Conservation (phyloP, 257 asterid species). For the Cynanchum wilfordii region DNA sequence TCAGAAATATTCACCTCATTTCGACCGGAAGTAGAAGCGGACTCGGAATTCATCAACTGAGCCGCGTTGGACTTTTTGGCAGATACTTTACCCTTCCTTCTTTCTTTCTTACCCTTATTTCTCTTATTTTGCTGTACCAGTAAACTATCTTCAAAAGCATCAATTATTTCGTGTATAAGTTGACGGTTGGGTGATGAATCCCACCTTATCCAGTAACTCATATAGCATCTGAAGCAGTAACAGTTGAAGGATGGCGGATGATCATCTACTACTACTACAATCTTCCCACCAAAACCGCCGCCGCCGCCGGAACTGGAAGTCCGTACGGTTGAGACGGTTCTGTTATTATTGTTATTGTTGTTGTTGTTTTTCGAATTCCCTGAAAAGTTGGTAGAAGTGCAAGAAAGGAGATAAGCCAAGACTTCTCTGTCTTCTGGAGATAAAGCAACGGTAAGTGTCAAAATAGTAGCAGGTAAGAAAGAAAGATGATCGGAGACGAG, state of each 20-base stretch:
- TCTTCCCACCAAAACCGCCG: background rate
- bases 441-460: slow-evolving; percentile 30
- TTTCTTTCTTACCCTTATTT: slow-evolving; percentile 23
- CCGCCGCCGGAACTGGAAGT: background rate
- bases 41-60: slow-evolving; percentile 10
- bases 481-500: slow-evolving; percentile 27
- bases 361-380: slow-evolving; percentile 5
- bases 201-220: slow-evolving; percentile 44
- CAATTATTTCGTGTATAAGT: slow-evolving; percentile 38
- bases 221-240: slow-evolving; percentile 36
- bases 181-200: slow-evolving; percentile 44
- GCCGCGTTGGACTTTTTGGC: background rate
- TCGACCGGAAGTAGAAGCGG: background rate
- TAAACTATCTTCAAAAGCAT: slow-evolving; percentile 35
- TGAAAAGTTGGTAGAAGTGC: slow-evolving; percentile 21
- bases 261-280: slow-evolving; percentile 8
- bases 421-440: slow-evolving; percentile 33
- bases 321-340: background rate
- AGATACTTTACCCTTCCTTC: slow-evolving; percentile 21
- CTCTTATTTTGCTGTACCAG: slow-evolving; percentile 17
- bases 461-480: slow-evolving; percentile 34
- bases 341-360: too few species aligned
- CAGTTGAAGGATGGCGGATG: slow-evolving; percentile 27
- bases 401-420: slow-evolving; percentile 33
- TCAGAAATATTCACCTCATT: slow-evolving; percentile 7